Evolutionary conservation across 225 moss, liverwort and hornwort genomes (phyloP).

Genomic region (Physcomitrium patens): DNA sequence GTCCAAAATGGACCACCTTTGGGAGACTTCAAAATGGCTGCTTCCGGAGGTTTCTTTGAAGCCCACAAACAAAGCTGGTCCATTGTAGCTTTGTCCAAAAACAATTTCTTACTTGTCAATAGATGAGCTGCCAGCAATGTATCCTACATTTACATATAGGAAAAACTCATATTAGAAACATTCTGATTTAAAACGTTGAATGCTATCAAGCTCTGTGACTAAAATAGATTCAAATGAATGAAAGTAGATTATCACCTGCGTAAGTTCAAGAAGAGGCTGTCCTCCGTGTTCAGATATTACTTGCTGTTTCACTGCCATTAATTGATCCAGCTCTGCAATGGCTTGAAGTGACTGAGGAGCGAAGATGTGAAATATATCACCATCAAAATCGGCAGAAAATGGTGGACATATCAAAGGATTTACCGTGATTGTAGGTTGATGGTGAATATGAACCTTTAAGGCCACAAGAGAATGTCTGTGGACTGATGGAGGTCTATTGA

Average conservation of each 20-base stretch:
- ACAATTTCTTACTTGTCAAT: conserved; percentile 60
- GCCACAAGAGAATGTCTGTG: conserved; percentile 94
- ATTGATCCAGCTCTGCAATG: conserved; percentile 69
- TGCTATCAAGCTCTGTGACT: conserved; percentile 8
- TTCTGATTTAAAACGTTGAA: conserved; percentile 43
- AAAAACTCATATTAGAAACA: conserved; percentile 17
- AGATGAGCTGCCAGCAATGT: conserved; percentile 72
- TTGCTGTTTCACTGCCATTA: conserved; percentile 78
- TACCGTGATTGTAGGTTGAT: conserved; percentile 61
- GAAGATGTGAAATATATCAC: conserved; percentile 82
- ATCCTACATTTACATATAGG: conserved; percentile 50
- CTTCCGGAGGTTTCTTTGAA: conserved; percentile 54
- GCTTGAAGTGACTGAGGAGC: conserved; percentile 84
- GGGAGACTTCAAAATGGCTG: conserved; percentile 78
- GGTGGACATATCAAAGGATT: conserved; percentile 91
- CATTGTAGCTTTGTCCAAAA: conserved; percentile 61
- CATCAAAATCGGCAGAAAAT: conserved; percentile 90
- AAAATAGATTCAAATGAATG: conserved; percentile 17
- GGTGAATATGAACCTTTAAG: conserved; percentile 63
- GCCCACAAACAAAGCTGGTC: conserved; percentile 72
- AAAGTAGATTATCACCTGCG: conserved; percentile 39
- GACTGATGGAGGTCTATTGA: conserved; percentile 83
- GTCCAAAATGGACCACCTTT: conserved; percentile 82
- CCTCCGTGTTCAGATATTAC: conserved; percentile 85
- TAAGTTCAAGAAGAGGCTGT: conserved; percentile 68